phyloP scores from a whole-genome alignment of 2,329 filamentous ascomycete species.

The Penicillium sp. region DNA sequence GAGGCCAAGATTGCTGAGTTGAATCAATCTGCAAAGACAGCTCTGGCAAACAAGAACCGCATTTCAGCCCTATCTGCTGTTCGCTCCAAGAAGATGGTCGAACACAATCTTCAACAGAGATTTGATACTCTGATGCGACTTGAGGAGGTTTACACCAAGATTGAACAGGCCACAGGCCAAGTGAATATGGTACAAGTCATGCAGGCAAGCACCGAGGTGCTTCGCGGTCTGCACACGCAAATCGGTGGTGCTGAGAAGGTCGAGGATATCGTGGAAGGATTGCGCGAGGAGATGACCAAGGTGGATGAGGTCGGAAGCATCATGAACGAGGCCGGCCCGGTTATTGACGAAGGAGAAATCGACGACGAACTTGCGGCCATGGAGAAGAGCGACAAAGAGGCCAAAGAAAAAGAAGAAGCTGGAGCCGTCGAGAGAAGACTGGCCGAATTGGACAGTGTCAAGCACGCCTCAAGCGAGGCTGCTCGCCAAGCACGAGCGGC shows the following conservation, averaged over 20 bases:
- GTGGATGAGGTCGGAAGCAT: slow-evolving; percentile 80
- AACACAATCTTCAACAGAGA: slow-evolving; percentile 70
- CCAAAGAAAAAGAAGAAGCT: slow-evolving; percentile 52
- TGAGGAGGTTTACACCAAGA: slow-evolving; percentile 77
- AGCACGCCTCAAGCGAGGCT: slow-evolving; percentile 44
- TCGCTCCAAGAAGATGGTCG: slow-evolving; percentile 78
- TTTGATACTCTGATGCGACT: slow-evolving; percentile 75
- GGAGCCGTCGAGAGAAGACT: slow-evolving; percentile 51
- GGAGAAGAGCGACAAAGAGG: slow-evolving; percentile 59
- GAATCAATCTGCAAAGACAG: slow-evolving; percentile 63
- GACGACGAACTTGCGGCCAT: slow-evolving; percentile 84
- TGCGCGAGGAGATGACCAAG: slow-evolving; percentile 77
- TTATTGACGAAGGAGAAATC: slow-evolving; percentile 77
- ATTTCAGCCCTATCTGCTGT: slow-evolving; percentile 75
- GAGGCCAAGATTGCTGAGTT: slow-evolving; percentile 53
- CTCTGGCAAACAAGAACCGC: slow-evolving; percentile 72
- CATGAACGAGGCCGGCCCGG: slow-evolving; percentile 63
- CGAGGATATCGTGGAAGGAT: slow-evolving; percentile 70
- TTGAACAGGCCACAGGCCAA: slow-evolving; percentile 83
- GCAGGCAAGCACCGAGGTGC: slow-evolving; percentile 71
- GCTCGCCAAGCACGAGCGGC: slow-evolving; percentile 31
- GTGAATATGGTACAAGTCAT: slow-evolving; percentile 81
- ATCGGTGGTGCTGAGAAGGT: slow-evolving; percentile 76
- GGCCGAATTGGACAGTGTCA: slow-evolving; percentile 48
- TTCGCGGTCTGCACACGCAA: slow-evolving; percentile 72